Evolutionary conservation across 768 basidiomycete genomes (phyloP).

Genomic region (Lactifluus rugatus): DNA sequence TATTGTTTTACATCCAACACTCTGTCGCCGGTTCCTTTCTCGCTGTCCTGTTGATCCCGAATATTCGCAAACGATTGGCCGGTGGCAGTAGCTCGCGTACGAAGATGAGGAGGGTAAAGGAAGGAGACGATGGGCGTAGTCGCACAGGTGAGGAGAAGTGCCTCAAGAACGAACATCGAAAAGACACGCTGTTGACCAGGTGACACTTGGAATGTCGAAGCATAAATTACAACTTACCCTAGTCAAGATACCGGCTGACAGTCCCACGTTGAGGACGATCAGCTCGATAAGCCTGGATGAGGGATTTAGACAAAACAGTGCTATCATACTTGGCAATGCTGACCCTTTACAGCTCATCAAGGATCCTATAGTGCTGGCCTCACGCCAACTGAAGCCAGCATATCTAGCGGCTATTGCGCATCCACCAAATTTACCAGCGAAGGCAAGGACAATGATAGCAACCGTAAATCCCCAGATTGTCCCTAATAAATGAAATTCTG

Average conservation of each 20-base stretch:
- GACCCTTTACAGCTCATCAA: slow-evolving; percentile 96
- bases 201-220: not conserved
- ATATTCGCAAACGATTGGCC: slow-evolving; percentile 42
- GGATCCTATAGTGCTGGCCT: slow-evolving; percentile 75
- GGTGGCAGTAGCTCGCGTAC: slow-evolving; percentile 38
- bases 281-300: slow-evolving; percentile 71
- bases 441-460: slow-evolving; percentile 69
- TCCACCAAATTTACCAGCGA: slow-evolving; percentile 82
- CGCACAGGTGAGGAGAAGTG: slow-evolving; percentile 73
- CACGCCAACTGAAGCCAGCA: slow-evolving; percentile 69
- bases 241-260: slow-evolving; percentile 69
- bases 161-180: slow-evolving; percentile 91
- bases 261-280: slow-evolving; percentile 92
- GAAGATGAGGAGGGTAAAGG: slow-evolving; percentile 57
- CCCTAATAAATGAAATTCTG: slow-evolving; percentile 28
- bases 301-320: not conserved
- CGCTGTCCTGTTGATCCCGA: not conserved
- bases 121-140: slow-evolving; percentile 66
- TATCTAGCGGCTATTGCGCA: slow-evolving; percentile 61
- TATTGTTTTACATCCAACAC: not conserved
- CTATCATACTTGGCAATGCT: slow-evolving; percentile 8
- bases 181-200: slow-evolving; percentile 47
- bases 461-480: slow-evolving; percentile 86
- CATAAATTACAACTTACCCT: slow-evolving; percentile 27
- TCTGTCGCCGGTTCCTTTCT: not conserved